phyloP scores from a whole-genome alignment of 2,329 filamentous ascomycete genomes.

The Colletotrichum scovillei region DNA sequence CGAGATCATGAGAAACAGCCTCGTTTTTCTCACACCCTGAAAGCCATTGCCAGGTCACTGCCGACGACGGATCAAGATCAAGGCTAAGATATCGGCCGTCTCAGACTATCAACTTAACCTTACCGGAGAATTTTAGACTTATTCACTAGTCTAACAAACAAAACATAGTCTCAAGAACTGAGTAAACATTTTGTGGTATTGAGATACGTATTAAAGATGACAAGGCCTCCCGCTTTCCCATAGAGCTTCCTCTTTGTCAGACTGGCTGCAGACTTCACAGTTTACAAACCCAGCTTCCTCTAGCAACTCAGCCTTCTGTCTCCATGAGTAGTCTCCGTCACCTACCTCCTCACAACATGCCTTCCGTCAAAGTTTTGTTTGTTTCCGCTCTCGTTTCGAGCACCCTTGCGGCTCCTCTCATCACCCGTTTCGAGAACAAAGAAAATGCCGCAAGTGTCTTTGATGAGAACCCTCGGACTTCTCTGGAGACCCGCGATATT shows the following conservation, averaged over 20 bases:
- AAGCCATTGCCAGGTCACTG: neutral
- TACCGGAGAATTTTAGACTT: neutral
- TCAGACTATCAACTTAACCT: constrained; percentile 22
- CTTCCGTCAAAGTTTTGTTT: neutral
- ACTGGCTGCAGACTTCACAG: neutral
- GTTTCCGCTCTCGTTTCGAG: constrained; percentile 1
- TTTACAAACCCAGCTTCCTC: neutral
- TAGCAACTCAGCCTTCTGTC: too few species aligned
- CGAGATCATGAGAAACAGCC: neutral
- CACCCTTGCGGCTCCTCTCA: constrained; percentile 1
- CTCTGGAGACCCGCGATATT: neutral
- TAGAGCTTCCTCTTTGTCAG: rapidly evolving
- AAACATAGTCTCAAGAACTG: neutral
- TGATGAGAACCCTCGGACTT: neutral
- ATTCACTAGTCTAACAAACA: neutral
- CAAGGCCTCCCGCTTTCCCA: too few species aligned
- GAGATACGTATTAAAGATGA: constrained; percentile 8
- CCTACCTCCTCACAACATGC: neutral
- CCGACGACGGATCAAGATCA: neutral
- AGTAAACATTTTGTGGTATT: neutral
- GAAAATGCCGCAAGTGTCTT: neutral
- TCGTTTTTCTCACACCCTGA: neutral
- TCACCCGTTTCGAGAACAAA: neutral
- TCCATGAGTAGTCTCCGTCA: neutral
- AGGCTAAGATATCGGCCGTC: neutral